Base-by-base conservation (phyloP, 2,329 filamentous ascomycete species). In the Neopestalotiopsis sp. region DNA sequence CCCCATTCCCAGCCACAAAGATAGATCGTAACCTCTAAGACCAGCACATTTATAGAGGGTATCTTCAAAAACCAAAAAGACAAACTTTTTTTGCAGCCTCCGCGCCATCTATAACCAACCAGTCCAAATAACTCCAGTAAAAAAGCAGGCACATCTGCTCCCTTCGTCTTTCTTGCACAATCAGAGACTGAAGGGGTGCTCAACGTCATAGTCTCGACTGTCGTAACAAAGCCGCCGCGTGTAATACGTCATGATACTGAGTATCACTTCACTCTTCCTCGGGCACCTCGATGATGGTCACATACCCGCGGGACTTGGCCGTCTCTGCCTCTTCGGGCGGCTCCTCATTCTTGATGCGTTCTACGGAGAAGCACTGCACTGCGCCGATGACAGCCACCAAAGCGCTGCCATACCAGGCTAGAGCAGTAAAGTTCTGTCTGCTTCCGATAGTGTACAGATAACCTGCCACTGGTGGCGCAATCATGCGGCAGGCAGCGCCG, bases 401-500 rank as follows among this genome's bases (percentile, higher is more conserved):
- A 2, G 85, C 85, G 72, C 88, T 90, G 52, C 86, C 88, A 71
- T 89, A 91, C 90, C 90, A 92, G 9, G 89, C 88, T 45, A 91
- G 75, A 0, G 86, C 88, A 1, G 89, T 89, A 76, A 86, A 90
- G 74, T 89, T 84, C 60, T 88, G 82, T 71, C 82, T 85, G 72
- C 84, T 86, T 28, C 89, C 89, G n/a, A 88, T 75, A 0, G 87
- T 84, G 77, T 91, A 92, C 3, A 92, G 79, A 71, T 86, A 90
- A 2, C 90, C 90, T 2, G 89, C 87, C 17, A 92, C 77, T 0
- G 90, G 90, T 5, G 90, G 90, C 0, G 90, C 89, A 12, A 92
- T 80, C 79, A 92, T 93, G 68, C 91, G 85, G 74, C 89, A 92
- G 6, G 88, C 89, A 6, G 89, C 90, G 32, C 89, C 89, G 2